These are phyloP conservation scores for Aspergillus novoparasiticus DNA, from an alignment of 2,329 filamentous ascomycete genomes.

Conservation along the genomic window DNA sequence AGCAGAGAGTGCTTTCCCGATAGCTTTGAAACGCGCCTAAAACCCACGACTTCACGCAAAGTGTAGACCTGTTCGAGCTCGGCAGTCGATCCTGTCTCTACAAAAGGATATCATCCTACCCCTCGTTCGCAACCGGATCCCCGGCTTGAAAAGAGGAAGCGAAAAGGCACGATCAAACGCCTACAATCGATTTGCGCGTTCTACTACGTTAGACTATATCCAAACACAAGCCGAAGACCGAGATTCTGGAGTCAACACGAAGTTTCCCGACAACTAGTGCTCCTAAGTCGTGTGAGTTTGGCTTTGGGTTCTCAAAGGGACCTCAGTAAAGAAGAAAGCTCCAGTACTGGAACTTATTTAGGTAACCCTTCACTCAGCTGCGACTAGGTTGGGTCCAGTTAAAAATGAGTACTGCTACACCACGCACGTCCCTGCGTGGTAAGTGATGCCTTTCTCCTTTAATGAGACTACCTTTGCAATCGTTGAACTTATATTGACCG, in stretches of 20 bases:
- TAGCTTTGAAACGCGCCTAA: slow-evolving; percentile 22
- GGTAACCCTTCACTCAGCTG: not conserved
- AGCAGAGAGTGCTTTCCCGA: slow-evolving; percentile 15
- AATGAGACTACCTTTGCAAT: not conserved
- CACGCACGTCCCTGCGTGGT: slow-evolving; percentile 33
- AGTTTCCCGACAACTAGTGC: not conserved
- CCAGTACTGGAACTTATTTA: not conserved
- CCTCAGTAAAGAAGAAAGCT: not conserved
- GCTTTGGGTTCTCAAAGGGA: not conserved
- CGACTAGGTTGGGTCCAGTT: not conserved
- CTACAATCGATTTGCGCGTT: not conserved
- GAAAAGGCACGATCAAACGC: not conserved
- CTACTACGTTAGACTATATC: not conserved
- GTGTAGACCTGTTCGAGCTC: slow-evolving; percentile 4
- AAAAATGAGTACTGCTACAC: slow-evolving; percentile 27
- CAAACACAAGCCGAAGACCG: not conserved
- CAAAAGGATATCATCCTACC: not conserved
- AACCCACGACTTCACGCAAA: slow-evolving; percentile 12
- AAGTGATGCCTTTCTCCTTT: slow-evolving; percentile 11
- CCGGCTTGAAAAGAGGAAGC: not conserved
- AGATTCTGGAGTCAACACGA: not conserved
- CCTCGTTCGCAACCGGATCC: not conserved
- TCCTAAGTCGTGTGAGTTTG: not conserved
- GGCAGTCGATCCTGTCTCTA: not conserved
- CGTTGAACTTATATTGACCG: slow-evolving; percentile 17